These are phyloP conservation scores for Phoma sp. DNA, from an alignment of 2,329 filamentous ascomycete species.

Conservation along the genomic window DNA sequence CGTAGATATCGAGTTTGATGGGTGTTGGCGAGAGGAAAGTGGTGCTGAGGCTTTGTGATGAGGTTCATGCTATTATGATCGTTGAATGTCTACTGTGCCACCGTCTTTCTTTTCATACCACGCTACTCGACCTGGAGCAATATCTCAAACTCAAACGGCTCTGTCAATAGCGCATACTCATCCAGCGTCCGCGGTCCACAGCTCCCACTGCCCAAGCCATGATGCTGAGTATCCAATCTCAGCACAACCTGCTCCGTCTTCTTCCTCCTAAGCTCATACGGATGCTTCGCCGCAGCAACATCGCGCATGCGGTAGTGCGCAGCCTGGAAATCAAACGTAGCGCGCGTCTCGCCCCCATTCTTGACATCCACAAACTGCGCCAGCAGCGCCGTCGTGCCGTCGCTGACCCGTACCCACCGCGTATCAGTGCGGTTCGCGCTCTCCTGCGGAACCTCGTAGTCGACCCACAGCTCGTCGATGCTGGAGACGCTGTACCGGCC, in stretches of 20 bases:
- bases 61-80: too few species aligned
- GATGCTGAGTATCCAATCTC: slow-evolving; percentile 66
- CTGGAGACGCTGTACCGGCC: slow-evolving; percentile 54
- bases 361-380: slow-evolving; percentile 40
- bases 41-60: too few species aligned
- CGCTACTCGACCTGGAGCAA: slow-evolving; percentile 24
- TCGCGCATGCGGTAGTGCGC: slow-evolving; percentile 60
- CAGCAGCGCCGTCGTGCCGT: slow-evolving; percentile 21
- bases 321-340: slow-evolving; percentile 58
- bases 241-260: slow-evolving; percentile 63
- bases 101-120: too few species aligned
- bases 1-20: too few species aligned
- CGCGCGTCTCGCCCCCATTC: slow-evolving; percentile 17
- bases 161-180: slow-evolving; percentile 48
- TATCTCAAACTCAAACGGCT: slow-evolving; percentile 48
- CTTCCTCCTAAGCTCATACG: slow-evolving; percentile 64
- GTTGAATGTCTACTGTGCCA: too few species aligned
- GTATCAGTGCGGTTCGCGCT: slow-evolving; percentile 68
- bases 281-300: slow-evolving; percentile 67
- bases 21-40: too few species aligned
- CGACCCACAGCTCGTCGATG: slow-evolving; percentile 60
- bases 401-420: slow-evolving; percentile 58
- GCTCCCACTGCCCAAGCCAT: slow-evolving; percentile 67
- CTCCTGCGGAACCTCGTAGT: slow-evolving; percentile 73
- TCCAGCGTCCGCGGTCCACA: slow-evolving; percentile 63